phyloP scores from a whole-genome alignment of 352 stramenopile genomes.

The Phytophthora constricta region DNA sequence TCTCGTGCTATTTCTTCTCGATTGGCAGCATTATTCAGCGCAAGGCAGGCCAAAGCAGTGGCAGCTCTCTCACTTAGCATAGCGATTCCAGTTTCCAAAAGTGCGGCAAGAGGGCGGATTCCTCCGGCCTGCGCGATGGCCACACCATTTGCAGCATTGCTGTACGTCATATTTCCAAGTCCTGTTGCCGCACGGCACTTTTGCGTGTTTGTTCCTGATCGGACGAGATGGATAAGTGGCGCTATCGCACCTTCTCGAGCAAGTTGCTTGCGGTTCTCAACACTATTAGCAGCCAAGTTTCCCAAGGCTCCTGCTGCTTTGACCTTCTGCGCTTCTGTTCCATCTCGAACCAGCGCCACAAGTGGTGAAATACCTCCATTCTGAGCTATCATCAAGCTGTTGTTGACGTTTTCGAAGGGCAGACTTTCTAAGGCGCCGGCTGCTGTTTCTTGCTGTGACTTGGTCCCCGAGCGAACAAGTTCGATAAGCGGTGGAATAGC shows the following conservation, averaged over 20 bases:
- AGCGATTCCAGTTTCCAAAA: no score
- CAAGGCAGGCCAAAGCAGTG: slow-evolving; percentile 12
- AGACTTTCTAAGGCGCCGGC: background rate
- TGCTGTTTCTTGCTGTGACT: background rate
- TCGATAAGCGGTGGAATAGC: background rate
- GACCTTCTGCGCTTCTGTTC: background rate
- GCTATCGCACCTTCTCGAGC: background rate
- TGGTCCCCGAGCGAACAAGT: background rate
- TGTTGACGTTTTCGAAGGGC: background rate
- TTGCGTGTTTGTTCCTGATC: background rate
- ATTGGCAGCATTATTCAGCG: slow-evolving; percentile 1
- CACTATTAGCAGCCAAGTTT: background rate
- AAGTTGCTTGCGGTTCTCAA: background rate
- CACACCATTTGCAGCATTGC: no score
- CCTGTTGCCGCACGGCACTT: no score
- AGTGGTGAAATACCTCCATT: background rate
- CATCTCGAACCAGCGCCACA: background rate
- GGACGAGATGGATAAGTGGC: background rate
- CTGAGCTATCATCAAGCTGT: background rate
- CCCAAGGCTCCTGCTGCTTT: slow-evolving; percentile 2
- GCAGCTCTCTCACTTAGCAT: slow-evolving; percentile 8
- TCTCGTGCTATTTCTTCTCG: background rate
- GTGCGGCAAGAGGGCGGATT: no score
- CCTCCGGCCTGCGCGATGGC: no score
- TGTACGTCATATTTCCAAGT: no score